A percentile compares a stretch with the other conserved stretches of the same genome.
These are phyloP conservation scores for Manihot esculenta DNA, from an alignment of 441 rosid genomes.

Conservation along the genomic window DNA sequence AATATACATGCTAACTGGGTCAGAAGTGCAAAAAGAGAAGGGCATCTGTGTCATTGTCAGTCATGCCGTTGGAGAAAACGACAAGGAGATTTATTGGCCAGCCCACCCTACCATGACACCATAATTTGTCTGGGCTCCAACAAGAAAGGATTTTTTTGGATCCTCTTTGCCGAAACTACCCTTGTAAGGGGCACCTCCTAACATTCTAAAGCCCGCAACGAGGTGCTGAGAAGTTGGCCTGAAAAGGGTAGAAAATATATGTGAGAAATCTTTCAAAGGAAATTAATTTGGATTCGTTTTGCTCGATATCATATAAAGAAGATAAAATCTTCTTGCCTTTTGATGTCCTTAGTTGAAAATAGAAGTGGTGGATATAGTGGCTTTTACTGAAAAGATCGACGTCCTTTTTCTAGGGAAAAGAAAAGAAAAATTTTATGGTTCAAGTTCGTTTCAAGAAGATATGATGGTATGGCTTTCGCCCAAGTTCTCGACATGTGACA, in stretches of 20 bases:
- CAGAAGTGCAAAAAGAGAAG: background rate
- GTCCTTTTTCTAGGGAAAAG: no score
- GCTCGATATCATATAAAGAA: background rate
- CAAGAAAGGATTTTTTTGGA: background rate
- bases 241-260: no score
- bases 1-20: no score
- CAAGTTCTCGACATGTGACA: constrained; percentile 1
- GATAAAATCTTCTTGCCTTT: background rate
- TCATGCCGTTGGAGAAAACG: constrained; percentile 38
- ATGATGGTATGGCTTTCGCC: constrained; percentile 2
- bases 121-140: constrained; percentile 34
- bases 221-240: no score
- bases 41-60: constrained; percentile 34
- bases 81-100: constrained; percentile 46
- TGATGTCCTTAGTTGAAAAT: background rate
- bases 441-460: constrained; percentile 5
- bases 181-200: constrained; percentile 10
- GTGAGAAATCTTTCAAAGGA: background rate
- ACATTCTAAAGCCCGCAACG: background rate
- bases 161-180: constrained; percentile 24
- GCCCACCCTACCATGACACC: constrained; percentile 38
- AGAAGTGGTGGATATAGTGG: background rate
- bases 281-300: background rate
- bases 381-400: background rate
- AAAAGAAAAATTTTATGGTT: background rate